These are phyloP conservation scores for Wickerhamiella brachini DNA, from an alignment of 805 yeast genomes.

Conservation along the genomic window DNA sequence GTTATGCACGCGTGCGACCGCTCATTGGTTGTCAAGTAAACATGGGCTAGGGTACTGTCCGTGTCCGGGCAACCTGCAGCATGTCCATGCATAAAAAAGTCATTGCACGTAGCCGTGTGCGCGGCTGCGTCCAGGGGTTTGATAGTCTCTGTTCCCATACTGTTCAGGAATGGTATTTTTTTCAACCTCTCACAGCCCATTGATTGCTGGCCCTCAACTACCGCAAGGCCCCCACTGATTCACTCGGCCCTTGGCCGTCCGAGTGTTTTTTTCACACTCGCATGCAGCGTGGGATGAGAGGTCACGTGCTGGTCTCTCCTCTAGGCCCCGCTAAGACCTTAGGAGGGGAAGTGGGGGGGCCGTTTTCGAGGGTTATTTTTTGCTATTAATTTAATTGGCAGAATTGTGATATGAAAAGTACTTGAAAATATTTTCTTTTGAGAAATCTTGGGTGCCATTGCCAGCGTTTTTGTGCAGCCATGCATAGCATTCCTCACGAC, in stretches of 20 bases:
- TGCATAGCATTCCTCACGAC: neutral
- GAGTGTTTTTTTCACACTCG: neutral
- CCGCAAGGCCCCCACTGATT: neutral
- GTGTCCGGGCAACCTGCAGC: neutral
- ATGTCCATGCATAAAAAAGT: neutral
- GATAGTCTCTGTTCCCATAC: too few species aligned
- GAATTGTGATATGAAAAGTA: too few species aligned
- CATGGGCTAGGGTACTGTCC: neutral
- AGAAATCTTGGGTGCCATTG: too few species aligned
- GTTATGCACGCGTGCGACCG: neutral
- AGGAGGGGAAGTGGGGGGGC: neutral
- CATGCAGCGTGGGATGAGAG: neutral
- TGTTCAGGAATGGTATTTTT: too few species aligned
- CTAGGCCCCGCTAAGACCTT: neutral
- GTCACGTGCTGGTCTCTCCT: neutral
- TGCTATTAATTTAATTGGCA: too few species aligned
- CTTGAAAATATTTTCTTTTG: too few species aligned
- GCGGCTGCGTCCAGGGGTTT: neutral
- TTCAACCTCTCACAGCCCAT: too few species aligned
- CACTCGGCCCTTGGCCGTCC: neutral
- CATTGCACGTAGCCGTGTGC: neutral
- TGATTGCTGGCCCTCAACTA: too few species aligned
- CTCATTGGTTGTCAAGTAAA: neutral
- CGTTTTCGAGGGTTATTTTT: neutral
- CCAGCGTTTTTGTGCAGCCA: neutral